Conservation (phyloP, 371 early-diverging fungal species). For the Syncephalis plumigaleata region DNA sequence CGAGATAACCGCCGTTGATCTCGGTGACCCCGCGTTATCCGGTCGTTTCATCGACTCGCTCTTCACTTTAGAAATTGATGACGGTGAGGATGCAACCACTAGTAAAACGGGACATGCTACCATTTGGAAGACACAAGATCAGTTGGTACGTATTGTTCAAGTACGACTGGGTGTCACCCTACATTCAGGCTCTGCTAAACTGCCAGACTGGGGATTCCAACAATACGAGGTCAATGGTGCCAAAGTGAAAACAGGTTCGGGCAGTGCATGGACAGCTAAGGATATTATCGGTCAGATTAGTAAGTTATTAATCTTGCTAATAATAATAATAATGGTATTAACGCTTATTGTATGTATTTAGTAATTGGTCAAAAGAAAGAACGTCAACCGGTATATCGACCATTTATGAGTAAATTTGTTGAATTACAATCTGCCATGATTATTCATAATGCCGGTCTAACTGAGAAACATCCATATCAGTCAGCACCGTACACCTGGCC, state of each 20-base stretch:
- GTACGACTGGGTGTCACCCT: constrained; percentile 60
- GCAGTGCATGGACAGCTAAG: constrained; percentile 62
- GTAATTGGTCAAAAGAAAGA: constrained; percentile 11
- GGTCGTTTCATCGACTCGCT: constrained; percentile 37
- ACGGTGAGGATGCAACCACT: constrained; percentile 12
- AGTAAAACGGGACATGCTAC: too few relatives aligned
- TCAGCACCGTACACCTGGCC: constrained; percentile 79
- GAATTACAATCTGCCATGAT: constrained; percentile 87
- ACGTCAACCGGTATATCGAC: constrained; percentile 23
- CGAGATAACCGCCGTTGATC: constrained; percentile 73
- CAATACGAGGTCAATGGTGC: constrained; percentile 95
- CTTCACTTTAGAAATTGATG: constrained; percentile 39
- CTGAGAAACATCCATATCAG: constrained; percentile 84
- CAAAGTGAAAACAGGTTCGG: constrained; percentile 54
- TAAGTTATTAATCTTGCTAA: too few relatives aligned
- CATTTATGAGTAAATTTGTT: constrained; percentile 66
- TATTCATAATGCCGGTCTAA: constrained; percentile 76
- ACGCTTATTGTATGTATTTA: too few relatives aligned
- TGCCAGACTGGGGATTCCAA: constrained; percentile 92
- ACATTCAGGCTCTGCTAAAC: constrained; percentile 48
- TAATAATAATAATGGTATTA: too few relatives aligned
- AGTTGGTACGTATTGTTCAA: constrained; percentile 48
- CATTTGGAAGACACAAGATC: constrained; percentile 34
- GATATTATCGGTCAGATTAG: constrained; percentile 20
- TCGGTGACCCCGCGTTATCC: constrained; percentile 11